Conservation (phyloP, 306 rosid genomes). For the Prunus persica region DNA sequence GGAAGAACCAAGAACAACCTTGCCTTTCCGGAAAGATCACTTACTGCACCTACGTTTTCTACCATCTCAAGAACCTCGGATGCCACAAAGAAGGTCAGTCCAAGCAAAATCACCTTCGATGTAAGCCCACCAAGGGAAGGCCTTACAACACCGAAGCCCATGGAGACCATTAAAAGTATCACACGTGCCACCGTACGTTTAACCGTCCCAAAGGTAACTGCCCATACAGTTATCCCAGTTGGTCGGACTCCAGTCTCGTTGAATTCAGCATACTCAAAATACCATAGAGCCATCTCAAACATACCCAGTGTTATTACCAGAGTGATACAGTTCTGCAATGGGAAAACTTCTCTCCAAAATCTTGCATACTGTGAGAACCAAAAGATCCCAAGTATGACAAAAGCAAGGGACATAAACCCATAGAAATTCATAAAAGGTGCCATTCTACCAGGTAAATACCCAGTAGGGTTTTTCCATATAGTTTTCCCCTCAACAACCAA, state of each 20-base stretch:
- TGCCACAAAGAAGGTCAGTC: slow-evolving; percentile 88
- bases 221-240: slow-evolving; percentile 88
- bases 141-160: slow-evolving; percentile 97
- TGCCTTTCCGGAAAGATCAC: slow-evolving; percentile 96
- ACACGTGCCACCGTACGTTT: slow-evolving; percentile 83
- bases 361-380: slow-evolving; percentile 94
- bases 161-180: slow-evolving; percentile 76
- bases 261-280: slow-evolving; percentile 88
- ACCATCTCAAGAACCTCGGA: slow-evolving; percentile 92
- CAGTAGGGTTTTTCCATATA: slow-evolving; percentile 86
- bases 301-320: slow-evolving; percentile 87
- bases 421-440: slow-evolving; percentile 89
- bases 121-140: slow-evolving; percentile 98
- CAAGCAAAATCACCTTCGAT: slow-evolving; percentile 85
- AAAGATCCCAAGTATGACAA: slow-evolving; percentile 75
- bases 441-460: slow-evolving; percentile 97
- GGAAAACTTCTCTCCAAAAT: slow-evolving; percentile 84
- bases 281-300: slow-evolving; percentile 96
- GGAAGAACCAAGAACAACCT: slow-evolving; percentile 91
- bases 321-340: slow-evolving; percentile 92
- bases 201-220: slow-evolving; percentile 80
- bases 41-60: slow-evolving; percentile 92
- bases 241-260: slow-evolving; percentile 91
- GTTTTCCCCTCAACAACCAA: slow-evolving; percentile 83
- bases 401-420: slow-evolving; percentile 89